Percentiles rank a stretch among this genome's conserved stretches.
Conservation (phyloP, 768 basidiomycete species). For the Amanita phalloides region DNA sequence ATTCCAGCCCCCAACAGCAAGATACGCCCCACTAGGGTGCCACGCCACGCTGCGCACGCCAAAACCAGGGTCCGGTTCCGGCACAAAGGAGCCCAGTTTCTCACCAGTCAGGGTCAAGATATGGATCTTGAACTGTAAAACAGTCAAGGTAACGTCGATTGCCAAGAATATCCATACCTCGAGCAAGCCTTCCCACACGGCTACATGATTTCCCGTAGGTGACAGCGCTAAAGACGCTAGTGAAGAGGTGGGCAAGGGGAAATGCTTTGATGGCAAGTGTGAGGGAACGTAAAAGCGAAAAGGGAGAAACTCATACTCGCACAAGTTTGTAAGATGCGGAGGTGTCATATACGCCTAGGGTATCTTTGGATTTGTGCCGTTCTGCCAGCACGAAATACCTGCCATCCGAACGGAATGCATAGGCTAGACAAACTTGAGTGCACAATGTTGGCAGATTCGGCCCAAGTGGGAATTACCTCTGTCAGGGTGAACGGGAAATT, state of each 20-base stretch:
- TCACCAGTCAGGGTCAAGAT: slow-evolving; percentile 60
- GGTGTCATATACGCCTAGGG: slow-evolving; percentile 75
- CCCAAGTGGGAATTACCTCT: slow-evolving; percentile 38
- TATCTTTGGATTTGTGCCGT: slow-evolving; percentile 84
- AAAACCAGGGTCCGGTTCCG: slow-evolving; percentile 70
- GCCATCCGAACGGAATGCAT: slow-evolving; percentile 69
- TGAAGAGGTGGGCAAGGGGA: slow-evolving; percentile 65
- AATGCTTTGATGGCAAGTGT: slow-evolving; percentile 45
- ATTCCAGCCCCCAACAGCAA: slow-evolving; percentile 83
- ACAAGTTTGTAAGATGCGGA: slow-evolving; percentile 59
- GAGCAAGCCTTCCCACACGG: slow-evolving; percentile 78
- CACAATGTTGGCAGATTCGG: background rate
- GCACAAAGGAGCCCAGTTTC: slow-evolving; percentile 54
- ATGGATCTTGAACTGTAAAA: slow-evolving; percentile 60
- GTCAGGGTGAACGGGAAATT: slow-evolving; percentile 75
- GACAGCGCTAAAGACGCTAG: slow-evolving; percentile 66
- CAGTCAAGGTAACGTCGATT: background rate
- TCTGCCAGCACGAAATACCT: slow-evolving; percentile 83
- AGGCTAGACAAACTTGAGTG: slow-evolving; percentile 33
- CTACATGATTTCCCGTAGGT: slow-evolving; percentile 64
- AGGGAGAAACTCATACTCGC: slow-evolving; percentile 35
- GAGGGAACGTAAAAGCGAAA: background rate
- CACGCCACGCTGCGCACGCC: slow-evolving; percentile 73
- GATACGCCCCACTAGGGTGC: slow-evolving; percentile 79
- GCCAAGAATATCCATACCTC: slow-evolving; percentile 36